Evolutionary conservation across 2,329 filamentous ascomycete genomes (phyloP), one percentile per base, ranked within the genome.

Genomic region (Xylaria sp.): DNA sequence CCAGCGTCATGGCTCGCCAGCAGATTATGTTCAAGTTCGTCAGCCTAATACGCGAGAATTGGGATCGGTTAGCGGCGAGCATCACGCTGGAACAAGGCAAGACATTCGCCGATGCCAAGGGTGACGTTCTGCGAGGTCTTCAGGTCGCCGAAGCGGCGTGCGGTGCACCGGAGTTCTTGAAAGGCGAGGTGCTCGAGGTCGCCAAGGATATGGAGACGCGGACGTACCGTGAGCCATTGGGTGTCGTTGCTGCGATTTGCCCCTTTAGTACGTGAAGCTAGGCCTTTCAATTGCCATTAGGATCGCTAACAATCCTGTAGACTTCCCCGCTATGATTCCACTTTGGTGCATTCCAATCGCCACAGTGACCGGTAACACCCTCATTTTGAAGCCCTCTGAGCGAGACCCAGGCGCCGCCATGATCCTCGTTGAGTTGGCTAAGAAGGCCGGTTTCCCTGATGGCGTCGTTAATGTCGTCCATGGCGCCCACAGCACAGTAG

Each of bases 311-410:
- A 28, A n/a, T 45, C 20, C 1, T n/a, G 60, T 68, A 93, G 90
- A 96, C 84, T 96, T 96, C 82, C 93, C 93, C 50, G 93, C 93
- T 74, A 97, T 97, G 93, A 96, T 97, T 79, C 93, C 93, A 3
- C 86, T 97, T n/a, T 97, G 93, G 93, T 93, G 88, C 69, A 94
- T 97, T 70, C 93, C 93, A 45, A 92, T 96, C 74, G 93, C 93
- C 55, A 93, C 92, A 50, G 88, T 94, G 32, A 93, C 91, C 20
- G 93, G 93, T 60, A 97, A 97, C 84, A 94, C 92, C 15, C 84
- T 94, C 66, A 88, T 97, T 73, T 84, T 97, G 74, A 97, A 97
- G 86, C 93, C 93, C 10, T 95, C 93, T 0, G 93, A 97, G 83
- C 89, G 93, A 66, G 93, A 95, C 76, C 93, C 93, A 9, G 93